These are phyloP conservation scores for Cucurbita moschata DNA, from an alignment of 306 rosid species.

Conservation along the genomic window DNA sequence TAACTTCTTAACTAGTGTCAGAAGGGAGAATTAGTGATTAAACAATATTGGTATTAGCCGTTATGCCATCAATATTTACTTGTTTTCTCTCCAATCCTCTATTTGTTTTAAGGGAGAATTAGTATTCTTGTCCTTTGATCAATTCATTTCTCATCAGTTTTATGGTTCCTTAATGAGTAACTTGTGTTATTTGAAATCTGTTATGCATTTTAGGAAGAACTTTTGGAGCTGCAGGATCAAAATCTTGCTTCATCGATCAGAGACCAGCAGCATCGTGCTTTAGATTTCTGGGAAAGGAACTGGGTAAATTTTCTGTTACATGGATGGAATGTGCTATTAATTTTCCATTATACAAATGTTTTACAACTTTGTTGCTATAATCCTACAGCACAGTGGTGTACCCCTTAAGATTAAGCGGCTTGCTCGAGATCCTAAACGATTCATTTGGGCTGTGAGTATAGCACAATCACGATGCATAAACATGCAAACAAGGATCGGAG, in stretches of 20 bases:
- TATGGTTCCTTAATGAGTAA: background rate
- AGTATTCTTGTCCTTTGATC: background rate
- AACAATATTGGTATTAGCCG: too few relatives aligned
- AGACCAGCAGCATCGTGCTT: conserved; percentile 49
- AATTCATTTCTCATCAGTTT: background rate
- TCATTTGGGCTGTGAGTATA: conserved; percentile 78
- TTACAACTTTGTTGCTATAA: background rate
- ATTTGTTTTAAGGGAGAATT: too few relatives aligned
- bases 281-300: conserved; percentile 71
- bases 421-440: conserved; percentile 64
- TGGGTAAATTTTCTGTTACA: conserved; percentile 46
- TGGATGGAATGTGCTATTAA: conserved; percentile 9
- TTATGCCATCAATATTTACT: too few relatives aligned
- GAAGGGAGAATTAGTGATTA: too few relatives aligned
- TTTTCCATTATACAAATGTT: background rate
- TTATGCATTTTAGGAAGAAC: conserved; percentile 50
- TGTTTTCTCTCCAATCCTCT: too few relatives aligned
- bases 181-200: background rate
- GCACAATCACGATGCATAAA: conserved; percentile 84
- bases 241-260: conserved; percentile 61
- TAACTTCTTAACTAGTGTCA: too few relatives aligned
- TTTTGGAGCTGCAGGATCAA: conserved; percentile 69
- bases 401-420: conserved; percentile 87
- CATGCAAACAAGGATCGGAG: conserved; percentile 65
- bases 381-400: conserved; percentile 55